Percentiles rank a stretch among this genome's conserved stretches.
Conservation (phyloP, 768 basidiomycete species). For the Austroboletus eburneus region DNA sequence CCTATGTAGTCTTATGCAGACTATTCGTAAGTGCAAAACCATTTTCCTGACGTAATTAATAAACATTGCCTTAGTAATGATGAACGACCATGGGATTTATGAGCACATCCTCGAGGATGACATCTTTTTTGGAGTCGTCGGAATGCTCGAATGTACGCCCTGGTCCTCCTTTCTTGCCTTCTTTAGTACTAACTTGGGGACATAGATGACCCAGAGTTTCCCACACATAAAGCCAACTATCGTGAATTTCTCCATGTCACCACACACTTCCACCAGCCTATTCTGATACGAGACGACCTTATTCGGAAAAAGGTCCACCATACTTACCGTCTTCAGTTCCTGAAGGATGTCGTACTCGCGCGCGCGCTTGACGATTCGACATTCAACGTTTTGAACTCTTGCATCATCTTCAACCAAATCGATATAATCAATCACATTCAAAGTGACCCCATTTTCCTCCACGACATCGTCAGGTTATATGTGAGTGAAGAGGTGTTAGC, state of each 20-base stretch:
- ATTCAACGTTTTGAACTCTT: slow-evolving; percentile 94
- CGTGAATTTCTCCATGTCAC: slow-evolving; percentile 85
- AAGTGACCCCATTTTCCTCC: slow-evolving; percentile 68
- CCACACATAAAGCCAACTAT: slow-evolving; percentile 94
- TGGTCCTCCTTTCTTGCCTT: slow-evolving; percentile 3
- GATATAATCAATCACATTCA: slow-evolving; percentile 94
- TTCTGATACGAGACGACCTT: slow-evolving; percentile 68
- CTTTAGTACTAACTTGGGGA: slow-evolving; percentile 13
- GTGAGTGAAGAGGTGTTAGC: slow-evolving; percentile 65
- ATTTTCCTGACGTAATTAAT: not conserved
- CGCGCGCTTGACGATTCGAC: slow-evolving; percentile 94
- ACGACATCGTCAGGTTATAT: slow-evolving; percentile 73
- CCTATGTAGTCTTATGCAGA: slow-evolving; percentile 88
- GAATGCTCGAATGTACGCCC: slow-evolving; percentile 94
- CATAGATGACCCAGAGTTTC: slow-evolving; percentile 95
- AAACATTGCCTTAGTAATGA: slow-evolving; percentile 65
- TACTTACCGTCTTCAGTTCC: slow-evolving; percentile 93
- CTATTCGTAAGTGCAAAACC: slow-evolving; percentile 63
- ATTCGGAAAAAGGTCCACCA: slow-evolving; percentile 92
- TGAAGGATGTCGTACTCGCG: slow-evolving; percentile 97
- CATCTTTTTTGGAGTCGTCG: slow-evolving; percentile 86
- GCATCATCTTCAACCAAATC: slow-evolving; percentile 98
- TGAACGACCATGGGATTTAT: slow-evolving; percentile 93
- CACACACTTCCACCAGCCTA: slow-evolving; percentile 85
- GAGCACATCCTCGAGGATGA: slow-evolving; percentile 95